phyloP scores from a whole-genome alignment of 2,329 filamentous ascomycete species.

The Colletotrichum neosansevieriae region DNA sequence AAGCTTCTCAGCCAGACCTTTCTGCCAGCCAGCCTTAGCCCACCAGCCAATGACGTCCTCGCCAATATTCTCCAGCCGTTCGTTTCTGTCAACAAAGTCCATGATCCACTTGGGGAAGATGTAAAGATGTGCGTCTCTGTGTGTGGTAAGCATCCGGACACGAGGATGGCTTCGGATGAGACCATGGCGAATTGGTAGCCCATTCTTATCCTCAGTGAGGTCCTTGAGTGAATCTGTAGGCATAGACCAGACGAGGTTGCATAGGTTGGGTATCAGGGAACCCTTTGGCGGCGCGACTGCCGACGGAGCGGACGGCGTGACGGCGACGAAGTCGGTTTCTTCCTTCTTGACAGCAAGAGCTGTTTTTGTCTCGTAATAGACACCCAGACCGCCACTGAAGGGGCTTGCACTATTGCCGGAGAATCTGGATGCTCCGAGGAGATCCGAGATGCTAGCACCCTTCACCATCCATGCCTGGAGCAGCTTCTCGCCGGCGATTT shows the following conservation, averaged over 20 bases:
- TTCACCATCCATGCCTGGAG: slow-evolving; percentile 94
- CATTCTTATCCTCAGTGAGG: slow-evolving; percentile 79
- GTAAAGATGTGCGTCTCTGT: slow-evolving; percentile 94
- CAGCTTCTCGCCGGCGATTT: slow-evolving; percentile 84
- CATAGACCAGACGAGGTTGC: slow-evolving; percentile 86
- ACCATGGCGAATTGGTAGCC: slow-evolving; percentile 79
- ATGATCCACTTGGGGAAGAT: slow-evolving; percentile 93
- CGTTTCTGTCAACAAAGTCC: slow-evolving; percentile 83
- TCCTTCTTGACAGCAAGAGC: slow-evolving; percentile 86
- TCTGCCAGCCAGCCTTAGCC: slow-evolving; percentile 94
- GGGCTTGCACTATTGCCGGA: slow-evolving; percentile 52
- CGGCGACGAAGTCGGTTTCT: slow-evolving; percentile 92
- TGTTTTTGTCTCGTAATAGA: slow-evolving; percentile 89
- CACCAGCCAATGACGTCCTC: slow-evolving; percentile 96
- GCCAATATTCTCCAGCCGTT: slow-evolving; percentile 86
- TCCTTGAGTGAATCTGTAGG: slow-evolving; percentile 92
- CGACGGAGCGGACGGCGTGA: slow-evolving; percentile 72
- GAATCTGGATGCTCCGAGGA: slow-evolving; percentile 62
- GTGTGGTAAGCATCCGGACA: slow-evolving; percentile 83
- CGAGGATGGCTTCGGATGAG: slow-evolving; percentile 80
- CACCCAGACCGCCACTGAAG: slow-evolving; percentile 82
- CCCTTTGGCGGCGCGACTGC: slow-evolving; percentile 60
- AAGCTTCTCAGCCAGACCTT: slow-evolving; percentile 82
- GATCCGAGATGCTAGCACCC: slow-evolving; percentile 75
- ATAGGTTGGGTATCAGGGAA: slow-evolving; percentile 75